These are phyloP conservation scores for Fraxinus dipetala DNA, from an alignment of 305 asterid genomes.

Conservation along the genomic window DNA sequence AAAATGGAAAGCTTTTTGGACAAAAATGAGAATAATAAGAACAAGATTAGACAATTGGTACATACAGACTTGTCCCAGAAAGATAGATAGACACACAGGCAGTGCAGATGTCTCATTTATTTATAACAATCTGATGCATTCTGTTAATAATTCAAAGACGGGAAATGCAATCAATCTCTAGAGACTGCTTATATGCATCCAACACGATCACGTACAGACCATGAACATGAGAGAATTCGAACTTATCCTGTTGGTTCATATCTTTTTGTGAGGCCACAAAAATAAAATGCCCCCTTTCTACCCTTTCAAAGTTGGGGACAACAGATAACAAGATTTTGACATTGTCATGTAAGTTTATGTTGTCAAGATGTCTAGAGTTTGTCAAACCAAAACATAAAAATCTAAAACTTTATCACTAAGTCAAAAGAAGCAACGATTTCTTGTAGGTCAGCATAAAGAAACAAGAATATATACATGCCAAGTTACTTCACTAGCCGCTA, in stretches of 20 bases:
- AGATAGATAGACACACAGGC: background rate
- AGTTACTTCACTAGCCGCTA: background rate
- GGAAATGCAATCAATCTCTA: background rate
- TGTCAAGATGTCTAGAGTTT: background rate
- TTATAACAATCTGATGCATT: background rate
- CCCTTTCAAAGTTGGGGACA: background rate
- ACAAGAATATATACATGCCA: background rate
- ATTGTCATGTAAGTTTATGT: background rate
- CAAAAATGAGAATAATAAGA: slow-evolving; percentile 48
- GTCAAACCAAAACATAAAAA: background rate
- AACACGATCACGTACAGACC: background rate
- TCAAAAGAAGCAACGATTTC: background rate
- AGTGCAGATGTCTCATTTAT: background rate
- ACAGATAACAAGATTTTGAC: background rate
- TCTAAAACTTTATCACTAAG: background rate
- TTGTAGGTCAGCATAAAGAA: background rate
- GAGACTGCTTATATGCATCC: background rate
- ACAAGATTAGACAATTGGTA: slow-evolving; percentile 2
- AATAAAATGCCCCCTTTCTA: background rate
- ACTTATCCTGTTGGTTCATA: background rate
- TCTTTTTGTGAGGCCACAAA: background rate
- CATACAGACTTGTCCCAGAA: background rate
- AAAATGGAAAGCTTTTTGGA: slow-evolving; percentile 69
- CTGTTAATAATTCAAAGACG: background rate
- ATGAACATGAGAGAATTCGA: background rate